Evolutionary conservation across 2,329 filamentous ascomycete genomes (phyloP).

Genomic region (Ophiostoma angusticollis): DNA sequence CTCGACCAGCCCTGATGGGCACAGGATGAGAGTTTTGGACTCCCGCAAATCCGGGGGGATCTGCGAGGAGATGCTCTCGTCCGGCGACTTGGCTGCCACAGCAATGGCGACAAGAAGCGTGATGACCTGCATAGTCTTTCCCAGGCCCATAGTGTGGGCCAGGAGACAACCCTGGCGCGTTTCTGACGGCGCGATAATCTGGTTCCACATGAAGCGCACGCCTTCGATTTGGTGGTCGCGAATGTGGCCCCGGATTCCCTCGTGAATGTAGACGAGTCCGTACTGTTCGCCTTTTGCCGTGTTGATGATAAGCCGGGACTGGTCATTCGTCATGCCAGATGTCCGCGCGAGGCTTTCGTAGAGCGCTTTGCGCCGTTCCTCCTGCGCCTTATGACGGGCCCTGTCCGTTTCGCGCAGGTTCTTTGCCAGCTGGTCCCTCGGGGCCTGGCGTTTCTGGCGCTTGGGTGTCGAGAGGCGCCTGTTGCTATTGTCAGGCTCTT

Average conservation of each 20-base stretch:
- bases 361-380: constrained; percentile 35
- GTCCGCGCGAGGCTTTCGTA: constrained; percentile 32
- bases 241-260: constrained; percentile 49
- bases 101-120: constrained; percentile 66
- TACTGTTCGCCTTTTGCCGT: constrained; percentile 48
- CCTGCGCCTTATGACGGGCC: constrained; percentile 39
- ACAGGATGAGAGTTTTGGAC: constrained; percentile 58
- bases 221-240: constrained; percentile 73
- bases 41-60: constrained; percentile 52
- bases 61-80: constrained; percentile 46
- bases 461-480: constrained; percentile 18
- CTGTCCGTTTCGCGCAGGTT: constrained; percentile 43
- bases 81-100: constrained; percentile 47
- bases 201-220: constrained; percentile 80
- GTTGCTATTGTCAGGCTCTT: constrained; percentile 6
- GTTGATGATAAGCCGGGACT: constrained; percentile 50
- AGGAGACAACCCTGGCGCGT: constrained; percentile 63
- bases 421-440: constrained; percentile 37
- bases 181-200: constrained; percentile 50
- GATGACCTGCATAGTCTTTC: constrained; percentile 87
- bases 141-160: constrained; percentile 82
- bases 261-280: constrained; percentile 50
- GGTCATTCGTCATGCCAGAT: constrained; percentile 30
- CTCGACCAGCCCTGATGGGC: constrained; percentile 59
- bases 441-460: constrained; percentile 32